These are phyloP conservation scores for Dryadomyces quercus-mongolicae DNA, from an alignment of 2,329 filamentous ascomycete species.

Conservation along the genomic window DNA sequence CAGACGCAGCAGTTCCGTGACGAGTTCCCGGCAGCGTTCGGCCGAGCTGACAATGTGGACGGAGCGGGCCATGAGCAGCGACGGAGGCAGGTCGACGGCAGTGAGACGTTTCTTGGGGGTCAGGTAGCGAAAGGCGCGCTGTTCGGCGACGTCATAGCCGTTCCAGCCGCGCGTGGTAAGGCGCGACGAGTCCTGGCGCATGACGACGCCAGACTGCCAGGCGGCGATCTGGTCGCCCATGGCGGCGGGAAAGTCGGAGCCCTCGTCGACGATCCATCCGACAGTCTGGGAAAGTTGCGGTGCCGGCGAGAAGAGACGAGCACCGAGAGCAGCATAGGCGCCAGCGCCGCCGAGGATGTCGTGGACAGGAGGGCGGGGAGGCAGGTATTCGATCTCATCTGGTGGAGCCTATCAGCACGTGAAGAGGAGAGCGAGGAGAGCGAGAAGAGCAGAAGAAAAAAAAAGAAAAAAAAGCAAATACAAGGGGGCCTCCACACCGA, in stretches of 20 bases:
- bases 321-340: constrained; percentile 75
- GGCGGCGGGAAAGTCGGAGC: constrained; percentile 68
- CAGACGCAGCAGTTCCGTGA: constrained; percentile 55
- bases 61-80: constrained; percentile 57
- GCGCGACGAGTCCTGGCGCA: constrained; percentile 53
- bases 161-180: constrained; percentile 90
- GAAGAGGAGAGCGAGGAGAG: not conserved
- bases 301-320: constrained; percentile 75
- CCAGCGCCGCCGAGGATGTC: constrained; percentile 84
- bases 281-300: constrained; percentile 49
- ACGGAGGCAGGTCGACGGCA: constrained; percentile 53
- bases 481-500: constrained; percentile 36
- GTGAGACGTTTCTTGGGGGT: constrained; percentile 79
- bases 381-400: constrained; percentile 87
- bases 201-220: constrained; percentile 65
- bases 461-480: not conserved
- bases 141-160: constrained; percentile 52
- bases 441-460: not conserved
- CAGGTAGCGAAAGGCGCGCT: constrained; percentile 70
- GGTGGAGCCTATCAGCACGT: constrained; percentile 13
- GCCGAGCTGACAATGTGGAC: constrained; percentile 87
- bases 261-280: constrained; percentile 85
- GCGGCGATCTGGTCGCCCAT: constrained; percentile 52
- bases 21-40: constrained; percentile 61
- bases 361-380: constrained; percentile 53